Evolutionary conservation across 345 rosid genomes (phyloP).

Genomic region (Excoecaria agallocha): DNA sequence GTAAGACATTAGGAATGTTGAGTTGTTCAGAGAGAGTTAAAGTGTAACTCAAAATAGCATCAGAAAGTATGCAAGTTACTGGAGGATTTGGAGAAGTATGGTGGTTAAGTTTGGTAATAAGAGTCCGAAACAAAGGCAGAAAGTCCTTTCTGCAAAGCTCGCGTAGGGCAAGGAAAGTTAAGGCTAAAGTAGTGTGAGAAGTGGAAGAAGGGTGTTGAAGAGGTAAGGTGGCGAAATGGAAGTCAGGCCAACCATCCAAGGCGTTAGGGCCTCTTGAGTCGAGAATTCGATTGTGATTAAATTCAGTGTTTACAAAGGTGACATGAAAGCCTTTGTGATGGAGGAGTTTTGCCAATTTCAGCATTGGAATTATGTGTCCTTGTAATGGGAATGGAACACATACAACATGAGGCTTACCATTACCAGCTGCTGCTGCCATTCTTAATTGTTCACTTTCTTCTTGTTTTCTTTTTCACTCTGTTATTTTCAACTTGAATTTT

Average conservation of each 20-base stretch:
- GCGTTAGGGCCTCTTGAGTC: neutral
- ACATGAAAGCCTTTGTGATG: slow-evolving; percentile 7
- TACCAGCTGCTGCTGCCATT: neutral
- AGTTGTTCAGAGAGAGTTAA: slow-evolving; percentile 5
- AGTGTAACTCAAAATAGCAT: slow-evolving; percentile 16
- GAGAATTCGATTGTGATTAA: slow-evolving; percentile 6
- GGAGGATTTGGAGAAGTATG: slow-evolving; percentile 4
- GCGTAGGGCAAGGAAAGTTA: slow-evolving; percentile 9
- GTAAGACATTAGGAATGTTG: slow-evolving; percentile 15
- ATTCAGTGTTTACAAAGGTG: slow-evolving; percentile 8
- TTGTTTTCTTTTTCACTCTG: neutral
- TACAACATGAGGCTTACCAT: slow-evolving; percentile 1
- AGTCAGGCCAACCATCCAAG: slow-evolving; percentile 14
- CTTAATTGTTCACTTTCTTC: neutral
- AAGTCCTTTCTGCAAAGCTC: slow-evolving; percentile 7
- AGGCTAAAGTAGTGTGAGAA: slow-evolving; percentile 10
- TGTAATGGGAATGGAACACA: slow-evolving; percentile 11
- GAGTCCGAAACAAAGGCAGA: neutral
- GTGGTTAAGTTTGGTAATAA: slow-evolving; percentile 12
- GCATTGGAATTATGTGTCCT: slow-evolving; percentile 3
- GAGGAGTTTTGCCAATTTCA: slow-evolving; percentile 9
- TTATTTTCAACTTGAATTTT: too few species aligned
- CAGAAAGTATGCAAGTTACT: slow-evolving; percentile 18
- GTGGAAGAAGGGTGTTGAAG: slow-evolving; percentile 15
- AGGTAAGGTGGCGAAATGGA: slow-evolving; percentile 16